Conservation (phyloP, 1,284 basidiomycete species). For the Inonotus obliquus region DNA sequence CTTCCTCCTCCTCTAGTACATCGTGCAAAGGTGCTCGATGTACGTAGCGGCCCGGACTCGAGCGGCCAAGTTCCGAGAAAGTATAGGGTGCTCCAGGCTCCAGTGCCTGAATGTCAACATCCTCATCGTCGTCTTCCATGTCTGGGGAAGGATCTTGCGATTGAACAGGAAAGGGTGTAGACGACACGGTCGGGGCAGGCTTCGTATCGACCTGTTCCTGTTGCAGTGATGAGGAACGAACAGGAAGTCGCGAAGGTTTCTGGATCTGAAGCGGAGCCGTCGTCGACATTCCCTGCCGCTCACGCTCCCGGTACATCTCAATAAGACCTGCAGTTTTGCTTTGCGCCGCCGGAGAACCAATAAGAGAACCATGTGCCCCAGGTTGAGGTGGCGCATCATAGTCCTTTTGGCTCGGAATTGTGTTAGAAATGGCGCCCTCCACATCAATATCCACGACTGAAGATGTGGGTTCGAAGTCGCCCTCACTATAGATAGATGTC, state of each 20-base stretch:
- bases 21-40: slow-evolving; percentile 87
- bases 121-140: slow-evolving; percentile 24
- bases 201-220: slow-evolving; percentile 8
- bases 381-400: background rate
- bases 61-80: too few relatives aligned
- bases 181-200: background rate
- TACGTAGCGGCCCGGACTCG: slow-evolving; percentile 71
- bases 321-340: too few relatives aligned
- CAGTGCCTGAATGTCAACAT: slow-evolving; percentile 23
- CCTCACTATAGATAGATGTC: slow-evolving; percentile 18
- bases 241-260: slow-evolving; percentile 31
- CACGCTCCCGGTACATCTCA: slow-evolving; percentile 77
- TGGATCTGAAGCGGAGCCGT: slow-evolving; percentile 1
- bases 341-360: slow-evolving; percentile 20
- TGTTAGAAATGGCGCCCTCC: slow-evolving; percentile 15
- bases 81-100: slow-evolving; percentile 30
- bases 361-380: slow-evolving; percentile 23
- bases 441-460: slow-evolving; percentile 12
- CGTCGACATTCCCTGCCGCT: slow-evolving; percentile 33
- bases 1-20: slow-evolving; percentile 70
- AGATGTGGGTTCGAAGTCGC: slow-evolving; percentile 15
- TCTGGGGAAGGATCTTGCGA: slow-evolving; percentile 9
- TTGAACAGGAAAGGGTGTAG: slow-evolving; percentile 21
- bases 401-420: background rate
- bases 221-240: too few relatives aligned